A percentile compares a stretch with the other conserved stretches of the same genome.
phyloP scores from a whole-genome alignment of 495 filamentous ascomycete genomes.

The Penicillium robsamsonii region DNA sequence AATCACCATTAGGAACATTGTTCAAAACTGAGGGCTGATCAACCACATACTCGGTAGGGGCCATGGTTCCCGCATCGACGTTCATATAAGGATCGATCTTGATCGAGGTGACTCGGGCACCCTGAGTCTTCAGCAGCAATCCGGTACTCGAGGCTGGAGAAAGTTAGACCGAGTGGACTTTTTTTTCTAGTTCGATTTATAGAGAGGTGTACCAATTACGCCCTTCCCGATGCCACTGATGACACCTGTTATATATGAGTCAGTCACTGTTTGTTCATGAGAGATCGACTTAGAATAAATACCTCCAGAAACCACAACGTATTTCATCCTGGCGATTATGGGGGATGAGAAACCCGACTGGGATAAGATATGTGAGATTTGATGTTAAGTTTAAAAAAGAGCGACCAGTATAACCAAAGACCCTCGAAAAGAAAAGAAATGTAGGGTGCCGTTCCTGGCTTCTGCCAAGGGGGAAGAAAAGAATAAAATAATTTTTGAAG shows the following conservation, averaged over 20 bases:
- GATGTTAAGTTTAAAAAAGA: conserved; percentile 7
- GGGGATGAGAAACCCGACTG: not conserved
- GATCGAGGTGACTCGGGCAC: conserved; percentile 59
- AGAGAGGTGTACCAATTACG: conserved; percentile 51
- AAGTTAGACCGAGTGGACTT: conserved; percentile 9
- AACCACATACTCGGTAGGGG: conserved; percentile 66
- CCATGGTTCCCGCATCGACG: conserved; percentile 80
- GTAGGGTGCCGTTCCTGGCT: conserved; percentile 25
- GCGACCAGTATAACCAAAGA: not conserved
- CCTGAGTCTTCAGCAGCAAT: conserved; percentile 79
- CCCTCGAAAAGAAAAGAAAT: conserved; percentile 15
- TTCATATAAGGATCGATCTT: conserved; percentile 64
- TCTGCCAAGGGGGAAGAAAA: conserved; percentile 22
- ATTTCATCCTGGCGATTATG: conserved; percentile 22
- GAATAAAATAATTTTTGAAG: conserved; percentile 14
- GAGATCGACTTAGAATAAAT: conserved; percentile 10
- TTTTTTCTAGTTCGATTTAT: conserved; percentile 2
- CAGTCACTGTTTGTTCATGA: conserved; percentile 5
- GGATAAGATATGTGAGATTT: not conserved
- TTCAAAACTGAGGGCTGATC: not conserved
- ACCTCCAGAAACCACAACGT: conserved; percentile 31
- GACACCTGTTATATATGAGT: conserved; percentile 50
- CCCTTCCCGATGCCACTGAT: conserved; percentile 84
- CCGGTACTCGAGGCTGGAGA: conserved; percentile 53
- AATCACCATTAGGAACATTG: not conserved